Evolutionary conservation across 179 eudicot species (phyloP).

Genomic region (Beta corolliflora): DNA sequence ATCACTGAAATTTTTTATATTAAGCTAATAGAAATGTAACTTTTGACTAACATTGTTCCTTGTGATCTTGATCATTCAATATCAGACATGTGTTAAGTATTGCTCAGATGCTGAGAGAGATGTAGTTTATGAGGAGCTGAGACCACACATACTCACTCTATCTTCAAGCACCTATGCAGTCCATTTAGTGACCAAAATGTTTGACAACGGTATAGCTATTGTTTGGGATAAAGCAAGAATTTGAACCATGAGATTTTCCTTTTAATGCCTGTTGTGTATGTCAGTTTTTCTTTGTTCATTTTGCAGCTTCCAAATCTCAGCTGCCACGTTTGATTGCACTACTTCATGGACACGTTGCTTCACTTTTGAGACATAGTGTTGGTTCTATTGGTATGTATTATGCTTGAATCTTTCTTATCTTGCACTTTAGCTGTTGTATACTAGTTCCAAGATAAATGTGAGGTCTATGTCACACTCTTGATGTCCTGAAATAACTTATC

Average conservation of each 20-base stretch:
- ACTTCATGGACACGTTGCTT: constrained; percentile 89
- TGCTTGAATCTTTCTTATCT: background rate
- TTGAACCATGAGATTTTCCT: background rate
- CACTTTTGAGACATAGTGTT: constrained; percentile 86
- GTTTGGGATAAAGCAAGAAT: constrained; percentile 1
- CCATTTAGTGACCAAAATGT: constrained; percentile 85
- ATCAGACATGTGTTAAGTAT: constrained; percentile 83
- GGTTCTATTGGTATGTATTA: constrained; percentile 82
- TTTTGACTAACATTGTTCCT: background rate
- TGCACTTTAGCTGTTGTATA: background rate
- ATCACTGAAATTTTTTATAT: background rate
- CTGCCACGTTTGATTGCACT: constrained; percentile 70
- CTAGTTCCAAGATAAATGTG: background rate
- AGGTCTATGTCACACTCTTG: background rate
- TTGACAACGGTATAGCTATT: constrained; percentile 69
- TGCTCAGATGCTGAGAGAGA: constrained; percentile 86
- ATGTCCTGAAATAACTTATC: too few species aligned
- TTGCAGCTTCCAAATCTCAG: constrained; percentile 88
- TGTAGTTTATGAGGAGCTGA: constrained; percentile 69
- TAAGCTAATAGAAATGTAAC: background rate
- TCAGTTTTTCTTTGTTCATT: background rate
- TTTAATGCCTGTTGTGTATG: background rate
- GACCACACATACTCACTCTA: constrained; percentile 80
- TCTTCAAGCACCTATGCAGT: constrained; percentile 86
- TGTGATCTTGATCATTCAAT: constrained; percentile 21